Evolutionary conservation across 2,329 filamentous ascomycete species (phyloP), one percentile per base, ranked within the genome.

Genomic region (Daldinia sp.): DNA sequence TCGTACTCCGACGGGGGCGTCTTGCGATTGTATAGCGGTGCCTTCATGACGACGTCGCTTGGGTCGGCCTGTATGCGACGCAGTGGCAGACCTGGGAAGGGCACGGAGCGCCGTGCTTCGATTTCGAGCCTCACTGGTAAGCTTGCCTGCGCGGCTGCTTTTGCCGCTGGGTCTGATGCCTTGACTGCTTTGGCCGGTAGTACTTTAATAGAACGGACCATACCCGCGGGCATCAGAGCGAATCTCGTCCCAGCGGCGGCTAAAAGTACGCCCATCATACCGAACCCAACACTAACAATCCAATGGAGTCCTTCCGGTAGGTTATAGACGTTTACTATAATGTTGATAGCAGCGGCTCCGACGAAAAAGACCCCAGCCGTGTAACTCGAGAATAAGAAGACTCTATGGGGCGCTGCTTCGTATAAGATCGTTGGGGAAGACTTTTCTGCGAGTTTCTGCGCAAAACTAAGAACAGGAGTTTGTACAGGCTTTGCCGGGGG

Each of bases 311-410:
- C 86, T 13, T 85, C 79, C 13, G 87, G 84, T 6, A 85, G 80
- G 67, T 86, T 77, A 48, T 82, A 77, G 69, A 86, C 83, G 46
- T 85, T 82, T 60, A 80, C 77, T 74, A 83, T 85, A 71, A 84
- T 84, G 76, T 87, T 86, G 73, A 84, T 81, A 53, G 81, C 79
- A 1, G 85, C 82, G 74, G 85, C 88, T 41, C 78, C 72, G 63
- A 88, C 82, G 77, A 85, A 88, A 74, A 87, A 86, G 23, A 83
- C 67, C 1, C 86, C 86, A 28, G 87, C 85, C 13, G 81, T 78
- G 78, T 90, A 89, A 75, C 87, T 88, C 51, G 87, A 86, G 72
- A 87, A 76, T 69, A 90, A 84, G 78, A 89, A 91, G 79, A 85
- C 84, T 63, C 86, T 86, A 74, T 92, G 89, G 0, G 89, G 88